phyloP scores from a whole-genome alignment of 495 filamentous ascomycete genomes.

The Penicillium egyptiacum region DNA sequence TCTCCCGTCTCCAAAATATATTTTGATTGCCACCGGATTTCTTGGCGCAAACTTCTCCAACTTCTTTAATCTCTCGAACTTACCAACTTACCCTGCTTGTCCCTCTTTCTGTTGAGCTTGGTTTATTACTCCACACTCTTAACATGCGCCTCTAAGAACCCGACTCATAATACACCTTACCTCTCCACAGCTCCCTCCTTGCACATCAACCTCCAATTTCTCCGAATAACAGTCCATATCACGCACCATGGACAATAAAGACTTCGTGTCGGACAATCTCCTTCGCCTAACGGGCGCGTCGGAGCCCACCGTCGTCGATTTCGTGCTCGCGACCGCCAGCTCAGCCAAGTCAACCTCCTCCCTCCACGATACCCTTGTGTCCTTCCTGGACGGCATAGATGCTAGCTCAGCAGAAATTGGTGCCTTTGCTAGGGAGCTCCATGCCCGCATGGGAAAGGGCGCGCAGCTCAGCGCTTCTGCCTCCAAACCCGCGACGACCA shows the following conservation, averaged over 20 bases:
- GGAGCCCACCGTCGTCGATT: conserved; percentile 61
- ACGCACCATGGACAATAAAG: conserved; percentile 42
- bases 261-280: conserved; percentile 49
- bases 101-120: background rate
- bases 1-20: background rate
- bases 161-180: conserved; percentile 1
- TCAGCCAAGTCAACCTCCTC: conserved; percentile 53
- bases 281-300: conserved; percentile 58
- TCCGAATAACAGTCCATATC: background rate
- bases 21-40: conserved; percentile 15
- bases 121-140: background rate
- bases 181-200: background rate
- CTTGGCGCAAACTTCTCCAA: conserved; percentile 18
- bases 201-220: background rate
- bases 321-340: conserved; percentile 59
- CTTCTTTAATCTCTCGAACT: background rate
- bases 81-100: background rate
- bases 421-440: conserved; percentile 56
- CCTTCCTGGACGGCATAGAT: conserved; percentile 52
- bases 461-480: conserved; percentile 12
- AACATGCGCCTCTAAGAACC: conserved; percentile 8
- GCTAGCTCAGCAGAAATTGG: conserved; percentile 43
- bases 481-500: conserved; percentile 12
- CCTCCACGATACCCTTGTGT: conserved; percentile 53
- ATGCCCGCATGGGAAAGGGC: conserved; percentile 42